Conservation (phyloP, 2,329 filamentous ascomycete species). For the Alternaria metachromatica region DNA sequence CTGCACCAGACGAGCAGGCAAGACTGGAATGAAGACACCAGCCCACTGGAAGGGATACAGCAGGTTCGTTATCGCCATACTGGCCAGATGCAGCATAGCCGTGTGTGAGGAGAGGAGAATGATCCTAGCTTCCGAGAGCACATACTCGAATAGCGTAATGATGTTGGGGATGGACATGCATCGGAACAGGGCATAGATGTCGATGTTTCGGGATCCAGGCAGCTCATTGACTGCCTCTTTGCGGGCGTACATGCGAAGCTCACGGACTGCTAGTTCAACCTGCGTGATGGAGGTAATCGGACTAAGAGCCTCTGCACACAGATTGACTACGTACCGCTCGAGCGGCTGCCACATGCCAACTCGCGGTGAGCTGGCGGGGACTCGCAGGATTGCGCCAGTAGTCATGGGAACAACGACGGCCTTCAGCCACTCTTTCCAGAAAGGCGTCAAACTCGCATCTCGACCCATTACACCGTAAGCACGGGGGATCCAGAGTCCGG, state of each 20-base stretch:
- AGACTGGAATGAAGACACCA: conserved; percentile 90
- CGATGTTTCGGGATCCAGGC: conserved; percentile 87
- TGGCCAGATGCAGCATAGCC: conserved; percentile 93
- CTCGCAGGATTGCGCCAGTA: conserved; percentile 79
- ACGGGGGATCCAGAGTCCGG: conserved; percentile 92
- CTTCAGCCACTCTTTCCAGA: conserved; percentile 99
- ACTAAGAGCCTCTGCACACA: conserved; percentile 93
- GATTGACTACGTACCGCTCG: conserved; percentile 94
- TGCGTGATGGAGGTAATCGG: conserved; percentile 94
- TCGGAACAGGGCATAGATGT: conserved; percentile 91
- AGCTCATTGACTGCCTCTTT: conserved; percentile 94
- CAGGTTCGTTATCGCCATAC: conserved; percentile 82
- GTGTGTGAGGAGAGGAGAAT: conserved; percentile 96
- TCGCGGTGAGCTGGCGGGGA: conserved; percentile 86
- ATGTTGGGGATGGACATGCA: conserved; percentile 91
- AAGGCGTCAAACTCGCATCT: conserved; percentile 81
- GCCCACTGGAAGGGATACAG: conserved; percentile 93
- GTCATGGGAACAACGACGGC: conserved; percentile 96
- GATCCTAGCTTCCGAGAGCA: conserved; percentile 90
- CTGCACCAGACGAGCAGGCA: conserved; percentile 86
- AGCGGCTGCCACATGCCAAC: conserved; percentile 95
- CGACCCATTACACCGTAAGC: conserved; percentile 91
- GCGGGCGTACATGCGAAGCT: conserved; percentile 88
- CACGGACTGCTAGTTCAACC: conserved; percentile 87
- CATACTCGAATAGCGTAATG: conserved; percentile 90